phyloP scores from a whole-genome alignment of 768 basidiomycete genomes.

The Phaffia tasmanica region DNA sequence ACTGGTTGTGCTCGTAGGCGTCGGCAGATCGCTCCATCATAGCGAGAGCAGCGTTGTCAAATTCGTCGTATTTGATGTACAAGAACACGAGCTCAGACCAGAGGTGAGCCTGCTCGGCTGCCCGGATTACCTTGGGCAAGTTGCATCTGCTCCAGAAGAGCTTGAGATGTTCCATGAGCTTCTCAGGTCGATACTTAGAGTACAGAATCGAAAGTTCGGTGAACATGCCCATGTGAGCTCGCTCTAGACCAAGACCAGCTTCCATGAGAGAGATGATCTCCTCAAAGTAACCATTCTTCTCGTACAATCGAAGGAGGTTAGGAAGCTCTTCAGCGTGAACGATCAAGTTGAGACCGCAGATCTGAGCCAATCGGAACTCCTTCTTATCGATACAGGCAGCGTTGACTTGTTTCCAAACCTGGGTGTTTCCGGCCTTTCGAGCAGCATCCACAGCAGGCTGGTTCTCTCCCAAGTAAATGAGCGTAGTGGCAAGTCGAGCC shows the following conservation, averaged over 20 bases:
- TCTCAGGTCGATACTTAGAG: conserved; percentile 89
- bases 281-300: conserved; percentile 83
- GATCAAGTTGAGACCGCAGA: conserved; percentile 94
- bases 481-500: conserved; percentile 92
- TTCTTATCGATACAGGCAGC: conserved; percentile 94
- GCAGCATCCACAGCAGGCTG: conserved; percentile 98
- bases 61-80: conserved; percentile 80
- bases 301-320: conserved; percentile 66
- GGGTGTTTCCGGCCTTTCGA: conserved; percentile 97
- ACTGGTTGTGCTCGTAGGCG: conserved; percentile 99
- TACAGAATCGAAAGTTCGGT: conserved; percentile 84
- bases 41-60: conserved; percentile 89
- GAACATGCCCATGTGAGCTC: conserved; percentile 98
- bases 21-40: conserved; percentile 99
- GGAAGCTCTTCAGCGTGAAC: conserved; percentile 84
- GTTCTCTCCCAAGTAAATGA: conserved; percentile 96
- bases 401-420: conserved; percentile 99
- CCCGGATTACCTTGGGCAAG: conserved; percentile 97
- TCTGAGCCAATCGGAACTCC: conserved; percentile 96
- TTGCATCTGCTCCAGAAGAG: conserved; percentile 82
- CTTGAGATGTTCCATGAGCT: conserved; percentile 97
- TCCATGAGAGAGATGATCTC: conserved; percentile 85
- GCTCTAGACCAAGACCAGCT: conserved; percentile 82
- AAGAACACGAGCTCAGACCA: conserved; percentile 98
- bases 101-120: conserved; percentile 88